Evolutionary conservation across 306 rosid genomes (phyloP), one percentile per base, ranked within the genome.

Genomic region (Inga oerstediana): DNA sequence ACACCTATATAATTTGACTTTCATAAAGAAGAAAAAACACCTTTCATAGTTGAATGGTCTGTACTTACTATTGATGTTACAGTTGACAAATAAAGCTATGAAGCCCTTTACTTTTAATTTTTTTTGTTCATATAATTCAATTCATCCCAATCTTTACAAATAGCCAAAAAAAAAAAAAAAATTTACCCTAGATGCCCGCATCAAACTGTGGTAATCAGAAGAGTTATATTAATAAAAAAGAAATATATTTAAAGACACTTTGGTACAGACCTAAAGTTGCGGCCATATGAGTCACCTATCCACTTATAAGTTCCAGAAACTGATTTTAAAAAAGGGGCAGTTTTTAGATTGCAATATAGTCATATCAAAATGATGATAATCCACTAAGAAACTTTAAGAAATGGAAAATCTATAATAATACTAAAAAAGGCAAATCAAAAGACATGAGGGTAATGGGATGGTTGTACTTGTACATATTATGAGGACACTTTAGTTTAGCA

Each of bases 281-380:
- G 35, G 82, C 82, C 56, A 24, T 20, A 56, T 78, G 88, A 81
- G 88, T 90, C 97, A 92, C 61, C 69, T 65, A 83, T 80, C 80
- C 92, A 85, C 67, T 69, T 37, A 86, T 79, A 79, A 61, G 70
- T 71, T 64, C 72, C 72, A 85, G 74, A 48, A 48, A 17, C 24
- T 49, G 61, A 13, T 48, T 59, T 14, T 6, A 27, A 79, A 74
- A 62, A 52, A 35, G 16, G 37, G 13, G 83, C 0, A 81, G 59
- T 5, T 12, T 12, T 43, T 8, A 17, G 30, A 64, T 72, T 39
- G 13, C 56, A 13, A 27, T 45, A 27, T 44, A 52, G 77, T 66
- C 81, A 30, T 13, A 81, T 64, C 58, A 43, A 80, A 80, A 76
- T 80, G 32, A 76, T 80, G 32, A 22, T n/a, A 73, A 79, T 56